Evolutionary conservation across 2,329 filamentous ascomycete genomes (phyloP).

Genomic region (Thielaviopsis cerberus): DNA sequence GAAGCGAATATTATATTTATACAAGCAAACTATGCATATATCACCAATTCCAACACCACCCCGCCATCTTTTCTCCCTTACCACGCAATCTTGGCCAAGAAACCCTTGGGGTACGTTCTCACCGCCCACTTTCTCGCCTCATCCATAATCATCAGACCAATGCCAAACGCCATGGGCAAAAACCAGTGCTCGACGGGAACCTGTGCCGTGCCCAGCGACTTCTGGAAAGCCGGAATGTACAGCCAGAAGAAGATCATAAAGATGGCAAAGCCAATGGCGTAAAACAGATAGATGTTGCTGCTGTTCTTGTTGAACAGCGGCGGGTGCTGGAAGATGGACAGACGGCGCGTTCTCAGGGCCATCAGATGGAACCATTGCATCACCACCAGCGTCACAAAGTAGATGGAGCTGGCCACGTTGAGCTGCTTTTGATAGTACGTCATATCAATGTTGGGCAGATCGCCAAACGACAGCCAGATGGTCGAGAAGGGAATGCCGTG

Average conservation of each 20-base stretch:
- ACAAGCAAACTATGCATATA: neutral
- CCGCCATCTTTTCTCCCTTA: conserved; percentile 10
- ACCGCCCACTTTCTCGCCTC: conserved; percentile 47
- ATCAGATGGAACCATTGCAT: conserved; percentile 99
- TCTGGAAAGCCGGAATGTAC: conserved; percentile 77
- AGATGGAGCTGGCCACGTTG: conserved; percentile 81
- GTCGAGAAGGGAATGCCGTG: conserved; percentile 71
- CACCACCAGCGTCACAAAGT: conserved; percentile 77
- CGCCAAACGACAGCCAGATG: conserved; percentile 93
- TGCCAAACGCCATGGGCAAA: conserved; percentile 52
- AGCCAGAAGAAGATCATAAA: conserved; percentile 82
- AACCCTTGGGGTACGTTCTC: conserved; percentile 36
- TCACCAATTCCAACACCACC: neutral
- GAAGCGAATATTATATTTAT: neutral
- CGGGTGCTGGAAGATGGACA: conserved; percentile 79
- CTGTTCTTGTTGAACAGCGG: conserved; percentile 62
- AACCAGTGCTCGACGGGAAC: conserved; percentile 63
- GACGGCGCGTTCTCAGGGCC: conserved; percentile 89
- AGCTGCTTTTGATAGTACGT: conserved; percentile 79
- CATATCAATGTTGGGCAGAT: conserved; percentile 77
- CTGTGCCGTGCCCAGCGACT: conserved; percentile 38
- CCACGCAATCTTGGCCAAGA: conserved; percentile 43
- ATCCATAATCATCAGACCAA: conserved; percentile 27
- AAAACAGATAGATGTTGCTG: conserved; percentile 93
- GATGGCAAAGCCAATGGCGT: conserved; percentile 86